Conservation (phyloP, 345 rosid genomes). For the Diplotaxis tenuifolia region DNA sequence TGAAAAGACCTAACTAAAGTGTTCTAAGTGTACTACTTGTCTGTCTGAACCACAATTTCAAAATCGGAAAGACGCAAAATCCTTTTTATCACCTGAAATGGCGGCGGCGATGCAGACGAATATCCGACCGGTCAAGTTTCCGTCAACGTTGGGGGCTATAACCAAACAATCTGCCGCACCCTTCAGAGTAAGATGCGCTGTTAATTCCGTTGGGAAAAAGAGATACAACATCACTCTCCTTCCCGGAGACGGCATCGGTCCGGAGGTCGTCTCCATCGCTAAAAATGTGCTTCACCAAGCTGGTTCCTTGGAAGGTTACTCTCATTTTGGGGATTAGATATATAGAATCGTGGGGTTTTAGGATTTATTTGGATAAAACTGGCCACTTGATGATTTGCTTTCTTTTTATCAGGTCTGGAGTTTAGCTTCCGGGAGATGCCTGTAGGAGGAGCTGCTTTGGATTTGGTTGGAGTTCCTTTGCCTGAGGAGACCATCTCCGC, state of each 20-base stretch:
- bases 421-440: slow-evolving; percentile 87
- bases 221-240: slow-evolving; percentile 76
- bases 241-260: slow-evolving; percentile 97
- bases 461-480: slow-evolving; percentile 85
- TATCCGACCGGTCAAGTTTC: slow-evolving; percentile 32
- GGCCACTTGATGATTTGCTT: background rate
- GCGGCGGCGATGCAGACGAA: slow-evolving; percentile 51
- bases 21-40: no score
- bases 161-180: slow-evolving; percentile 31
- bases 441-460: slow-evolving; percentile 91
- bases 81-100: slow-evolving; percentile 30
- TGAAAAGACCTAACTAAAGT: no score
- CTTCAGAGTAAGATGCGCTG: slow-evolving; percentile 53
- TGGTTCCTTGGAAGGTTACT: slow-evolving; percentile 73
- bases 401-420: slow-evolving; percentile 50
- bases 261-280: slow-evolving; percentile 78
- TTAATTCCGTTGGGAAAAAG: slow-evolving; percentile 39
- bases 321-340: background rate
- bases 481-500: slow-evolving; percentile 81
- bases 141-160: slow-evolving; percentile 29
- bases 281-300: slow-evolving; percentile 64
- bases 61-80: background rate
- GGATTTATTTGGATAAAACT: background rate
- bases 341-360: background rate
- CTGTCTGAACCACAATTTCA: no score